A percentile compares a stretch with the other conserved stretches of the same genome.
Evolutionary conservation across 2,329 filamentous ascomycete species (phyloP).

Genomic region (Penicillium palitans): DNA sequence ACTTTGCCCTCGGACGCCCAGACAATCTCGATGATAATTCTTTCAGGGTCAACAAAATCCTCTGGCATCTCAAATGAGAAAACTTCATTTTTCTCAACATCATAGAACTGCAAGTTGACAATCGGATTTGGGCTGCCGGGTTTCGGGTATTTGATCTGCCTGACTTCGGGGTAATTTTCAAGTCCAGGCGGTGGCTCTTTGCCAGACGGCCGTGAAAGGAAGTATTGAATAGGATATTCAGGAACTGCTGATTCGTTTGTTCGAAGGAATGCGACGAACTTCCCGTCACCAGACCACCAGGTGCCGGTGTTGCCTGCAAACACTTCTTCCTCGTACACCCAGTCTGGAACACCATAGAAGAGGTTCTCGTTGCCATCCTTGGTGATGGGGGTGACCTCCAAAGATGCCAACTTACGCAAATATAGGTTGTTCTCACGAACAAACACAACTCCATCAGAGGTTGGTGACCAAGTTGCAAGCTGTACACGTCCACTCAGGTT

Average conservation of each 20-base stretch:
- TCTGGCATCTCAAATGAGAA: slow-evolving; percentile 77
- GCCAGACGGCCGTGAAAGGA: slow-evolving; percentile 81
- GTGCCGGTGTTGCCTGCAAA: slow-evolving; percentile 77
- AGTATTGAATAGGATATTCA: slow-evolving; percentile 91
- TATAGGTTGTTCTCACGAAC: slow-evolving; percentile 89
- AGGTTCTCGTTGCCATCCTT: slow-evolving; percentile 81
- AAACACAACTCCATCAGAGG: slow-evolving; percentile 84
- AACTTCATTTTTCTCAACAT: slow-evolving; percentile 71
- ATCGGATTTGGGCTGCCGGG: slow-evolving; percentile 90
- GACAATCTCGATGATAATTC: slow-evolving; percentile 87
- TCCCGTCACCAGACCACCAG: slow-evolving; percentile 93
- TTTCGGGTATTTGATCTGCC: slow-evolving; percentile 95
- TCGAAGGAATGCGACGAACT: slow-evolving; percentile 84
- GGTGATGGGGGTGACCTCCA: slow-evolving; percentile 71
- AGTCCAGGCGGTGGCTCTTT: slow-evolving; percentile 66
- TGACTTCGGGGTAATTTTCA: slow-evolving; percentile 86
- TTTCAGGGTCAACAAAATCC: slow-evolving; percentile 76
- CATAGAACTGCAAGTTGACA: slow-evolving; percentile 86
- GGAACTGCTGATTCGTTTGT: slow-evolving; percentile 93
- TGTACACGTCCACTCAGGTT: slow-evolving; percentile 69
- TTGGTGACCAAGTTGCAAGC: slow-evolving; percentile 85
- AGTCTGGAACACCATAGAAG: slow-evolving; percentile 96
- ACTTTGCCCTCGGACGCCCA: slow-evolving; percentile 83
- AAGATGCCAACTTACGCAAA: slow-evolving; percentile 65
- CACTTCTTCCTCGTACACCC: slow-evolving; percentile 92